phyloP scores from a whole-genome alignment of 805 yeast species.

The Metschnikowia lochheadii region DNA sequence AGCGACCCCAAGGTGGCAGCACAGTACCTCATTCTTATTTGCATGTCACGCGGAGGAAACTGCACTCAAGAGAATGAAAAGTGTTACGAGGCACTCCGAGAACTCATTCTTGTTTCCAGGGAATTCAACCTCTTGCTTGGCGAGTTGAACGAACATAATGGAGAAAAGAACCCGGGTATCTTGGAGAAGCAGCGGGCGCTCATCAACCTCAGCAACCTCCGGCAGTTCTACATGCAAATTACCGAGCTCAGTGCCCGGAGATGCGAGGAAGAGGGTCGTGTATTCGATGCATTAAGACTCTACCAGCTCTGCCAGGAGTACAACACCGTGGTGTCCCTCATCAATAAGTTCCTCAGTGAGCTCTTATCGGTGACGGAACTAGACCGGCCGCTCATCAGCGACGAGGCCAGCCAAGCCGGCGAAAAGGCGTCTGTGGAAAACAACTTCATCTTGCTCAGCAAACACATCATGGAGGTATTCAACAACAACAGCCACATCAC shows the following conservation, averaged over 20 bases:
- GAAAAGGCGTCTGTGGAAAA: slow-evolving; percentile 40
- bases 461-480: slow-evolving; percentile 42
- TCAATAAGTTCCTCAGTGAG: slow-evolving; percentile 77
- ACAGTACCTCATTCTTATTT: slow-evolving; percentile 77
- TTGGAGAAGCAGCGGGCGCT: slow-evolving; percentile 73
- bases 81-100: slow-evolving; percentile 76
- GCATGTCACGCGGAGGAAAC: slow-evolving; percentile 41
- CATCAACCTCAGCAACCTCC: slow-evolving; percentile 53
- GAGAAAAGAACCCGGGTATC: slow-evolving; percentile 75
- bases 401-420: slow-evolving; percentile 37
- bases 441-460: slow-evolving; percentile 45
- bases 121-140: slow-evolving; percentile 82
- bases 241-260: slow-evolving; percentile 80
- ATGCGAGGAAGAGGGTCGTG: slow-evolving; percentile 89
- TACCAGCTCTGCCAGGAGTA: slow-evolving; percentile 88
- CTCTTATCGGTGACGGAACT: slow-evolving; percentile 66
- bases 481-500: slow-evolving; percentile 58
- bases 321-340: slow-evolving; percentile 69
- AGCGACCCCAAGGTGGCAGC: slow-evolving; percentile 88
- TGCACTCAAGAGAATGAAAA: slow-evolving; percentile 46
- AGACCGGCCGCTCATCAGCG: slow-evolving; percentile 48
- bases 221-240: slow-evolving; percentile 61
- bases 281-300: slow-evolving; percentile 76
- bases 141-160: slow-evolving; percentile 64
- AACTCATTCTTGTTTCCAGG: slow-evolving; percentile 79